Percentiles rank a stretch among this genome's conserved stretches.
These are phyloP conservation scores for Cryptosporidium xiaoi DNA, from an alignment of 169 alveolate genomes.

Conservation along the genomic window DNA sequence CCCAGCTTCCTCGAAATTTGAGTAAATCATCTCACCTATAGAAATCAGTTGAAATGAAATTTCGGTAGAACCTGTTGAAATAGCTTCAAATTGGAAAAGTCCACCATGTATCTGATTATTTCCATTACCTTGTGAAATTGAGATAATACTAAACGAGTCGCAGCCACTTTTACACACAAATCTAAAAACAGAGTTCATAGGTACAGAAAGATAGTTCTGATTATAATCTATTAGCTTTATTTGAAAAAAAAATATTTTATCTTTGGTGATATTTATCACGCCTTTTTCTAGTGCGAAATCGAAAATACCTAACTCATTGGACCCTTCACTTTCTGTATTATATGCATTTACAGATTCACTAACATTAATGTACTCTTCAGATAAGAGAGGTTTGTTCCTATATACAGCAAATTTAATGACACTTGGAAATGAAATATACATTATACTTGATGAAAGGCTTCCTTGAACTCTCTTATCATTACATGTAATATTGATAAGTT, in stretches of 20 bases:
- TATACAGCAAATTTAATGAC: constrained; percentile 14
- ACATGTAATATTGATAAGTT: constrained; percentile 1
- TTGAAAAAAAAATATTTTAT: neutral
- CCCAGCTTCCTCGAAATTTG: neutral
- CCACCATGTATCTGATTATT: neutral
- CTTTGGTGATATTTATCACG: constrained; percentile 20
- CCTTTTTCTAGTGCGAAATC: neutral
- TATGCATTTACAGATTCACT: constrained; percentile 10
- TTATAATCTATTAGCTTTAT: constrained; percentile 11
- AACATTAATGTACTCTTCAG: neutral
- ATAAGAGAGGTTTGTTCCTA: neutral
- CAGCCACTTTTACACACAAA: constrained; percentile 25
- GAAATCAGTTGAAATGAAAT: neutral
- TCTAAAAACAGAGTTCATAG: constrained; percentile 24
- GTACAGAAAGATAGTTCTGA: constrained; percentile 19
- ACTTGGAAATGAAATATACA: constrained; percentile 22
- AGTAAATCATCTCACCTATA: constrained; percentile 50
- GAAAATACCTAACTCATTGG: constrained; percentile 23
- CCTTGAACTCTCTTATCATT: constrained; percentile 66
- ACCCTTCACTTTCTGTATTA: constrained; percentile 32
- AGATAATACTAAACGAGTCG: neutral
- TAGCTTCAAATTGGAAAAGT: neutral
- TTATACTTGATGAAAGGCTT: neutral
- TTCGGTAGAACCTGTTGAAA: constrained; percentile 4
- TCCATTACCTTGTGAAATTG: neutral